These are phyloP conservation scores for Nakaseomyces bracarensis DNA, from an alignment of 1,139 yeast genomes.

Conservation along the genomic window DNA sequence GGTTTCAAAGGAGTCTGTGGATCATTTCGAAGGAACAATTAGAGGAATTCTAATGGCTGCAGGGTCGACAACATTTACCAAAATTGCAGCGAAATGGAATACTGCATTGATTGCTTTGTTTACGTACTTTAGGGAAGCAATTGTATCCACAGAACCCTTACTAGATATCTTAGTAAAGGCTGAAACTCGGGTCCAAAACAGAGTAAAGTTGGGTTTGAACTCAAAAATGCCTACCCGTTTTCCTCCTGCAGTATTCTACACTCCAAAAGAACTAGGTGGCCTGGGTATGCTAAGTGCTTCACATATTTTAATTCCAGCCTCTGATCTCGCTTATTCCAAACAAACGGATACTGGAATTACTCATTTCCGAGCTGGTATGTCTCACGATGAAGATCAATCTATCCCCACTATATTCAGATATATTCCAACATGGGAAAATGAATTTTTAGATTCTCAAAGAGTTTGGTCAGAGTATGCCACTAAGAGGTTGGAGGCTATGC, in stretches of 20 bases:
- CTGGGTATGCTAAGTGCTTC: slow-evolving; percentile 97
- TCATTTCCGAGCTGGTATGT: slow-evolving; percentile 91
- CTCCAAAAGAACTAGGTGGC: slow-evolving; percentile 96
- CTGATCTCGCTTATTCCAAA: slow-evolving; percentile 83
- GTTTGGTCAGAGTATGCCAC: slow-evolving; percentile 98
- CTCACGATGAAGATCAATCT: slow-evolving; percentile 64
- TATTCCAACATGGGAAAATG: slow-evolving; percentile 94
- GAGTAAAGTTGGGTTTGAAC: slow-evolving; percentile 90
- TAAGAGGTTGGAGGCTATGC: slow-evolving; percentile 79
- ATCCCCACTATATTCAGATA: slow-evolving; percentile 93
- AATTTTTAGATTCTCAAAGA: slow-evolving; percentile 84
- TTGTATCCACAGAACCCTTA: slow-evolving; percentile 69
- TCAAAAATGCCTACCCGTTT: slow-evolving; percentile 98
- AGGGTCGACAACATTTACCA: slow-evolving; percentile 92
- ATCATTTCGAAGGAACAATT: slow-evolving; percentile 71
- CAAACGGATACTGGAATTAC: slow-evolving; percentile 94
- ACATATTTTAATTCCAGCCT: slow-evolving; percentile 87
- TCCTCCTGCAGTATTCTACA: slow-evolving; percentile 97
- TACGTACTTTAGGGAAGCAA: slow-evolving; percentile 89
- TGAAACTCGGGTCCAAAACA: slow-evolving; percentile 88
- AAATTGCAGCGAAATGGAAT: slow-evolving; percentile 94
- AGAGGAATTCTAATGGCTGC: slow-evolving; percentile 91
- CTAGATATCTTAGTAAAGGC: slow-evolving; percentile 79
- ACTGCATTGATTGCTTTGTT: slow-evolving; percentile 81
- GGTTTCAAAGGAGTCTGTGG: slow-evolving; percentile 74